These are phyloP conservation scores for Waltiozyma sp. DNA, from an alignment of 1,139 yeast species.

Conservation along the genomic window DNA sequence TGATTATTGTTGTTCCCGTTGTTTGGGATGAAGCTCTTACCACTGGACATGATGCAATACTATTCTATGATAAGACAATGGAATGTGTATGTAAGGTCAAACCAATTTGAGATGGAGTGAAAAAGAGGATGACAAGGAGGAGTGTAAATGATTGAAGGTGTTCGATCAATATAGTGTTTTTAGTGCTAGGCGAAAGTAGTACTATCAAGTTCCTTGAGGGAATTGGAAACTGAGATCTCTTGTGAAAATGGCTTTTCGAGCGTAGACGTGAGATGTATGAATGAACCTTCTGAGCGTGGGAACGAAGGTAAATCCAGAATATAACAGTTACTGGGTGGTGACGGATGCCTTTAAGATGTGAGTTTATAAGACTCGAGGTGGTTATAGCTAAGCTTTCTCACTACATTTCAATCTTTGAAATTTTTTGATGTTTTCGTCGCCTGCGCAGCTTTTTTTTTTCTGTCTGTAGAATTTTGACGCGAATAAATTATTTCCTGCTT, in stretches of 20 bases:
- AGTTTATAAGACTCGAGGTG: no score
- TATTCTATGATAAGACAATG: not conserved
- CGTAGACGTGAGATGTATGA: not conserved
- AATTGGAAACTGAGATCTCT: no score
- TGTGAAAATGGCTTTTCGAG: no score
- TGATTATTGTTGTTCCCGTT: not conserved
- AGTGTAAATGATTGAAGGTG: not conserved
- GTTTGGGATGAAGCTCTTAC: conserved; percentile 1
- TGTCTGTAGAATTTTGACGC: not conserved
- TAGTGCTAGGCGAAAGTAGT: no score
- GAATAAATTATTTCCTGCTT: no score
- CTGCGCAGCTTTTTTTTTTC: not conserved
- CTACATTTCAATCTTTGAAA: not conserved
- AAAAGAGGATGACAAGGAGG: not conserved
- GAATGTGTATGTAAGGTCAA: not conserved
- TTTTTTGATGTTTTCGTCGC: not conserved
- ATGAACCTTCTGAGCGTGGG: not conserved
- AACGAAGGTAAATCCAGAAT: not conserved
- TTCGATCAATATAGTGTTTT: no score
- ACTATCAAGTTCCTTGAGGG: no score
- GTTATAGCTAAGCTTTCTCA: no score
- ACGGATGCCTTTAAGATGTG: not conserved
- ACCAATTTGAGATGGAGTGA: not conserved
- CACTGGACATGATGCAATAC: conserved; percentile 4
- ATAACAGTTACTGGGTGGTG: not conserved